These are phyloP conservation scores for Turnera subulata DNA, from an alignment of 345 rosid genomes.

Conservation along the genomic window DNA sequence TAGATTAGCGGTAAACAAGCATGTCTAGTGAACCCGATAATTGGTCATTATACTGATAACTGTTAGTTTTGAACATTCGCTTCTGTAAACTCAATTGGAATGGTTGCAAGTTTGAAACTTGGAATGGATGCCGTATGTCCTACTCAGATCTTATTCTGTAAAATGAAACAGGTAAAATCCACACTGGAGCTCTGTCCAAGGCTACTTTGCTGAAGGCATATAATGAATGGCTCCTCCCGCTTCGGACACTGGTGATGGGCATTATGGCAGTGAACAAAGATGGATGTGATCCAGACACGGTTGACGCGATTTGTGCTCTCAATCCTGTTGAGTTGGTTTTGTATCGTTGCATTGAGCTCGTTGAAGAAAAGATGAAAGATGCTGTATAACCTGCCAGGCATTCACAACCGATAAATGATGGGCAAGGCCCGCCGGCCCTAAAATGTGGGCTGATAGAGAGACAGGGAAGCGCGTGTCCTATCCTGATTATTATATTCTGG, in stretches of 20 bases:
- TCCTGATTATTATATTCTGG: too few species aligned
- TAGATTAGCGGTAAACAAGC: too few species aligned
- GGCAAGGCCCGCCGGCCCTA: too few species aligned
- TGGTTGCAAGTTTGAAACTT: too few species aligned
- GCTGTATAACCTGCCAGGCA: background rate
- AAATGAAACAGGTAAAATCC: constrained; percentile 39
- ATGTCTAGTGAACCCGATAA: too few species aligned
- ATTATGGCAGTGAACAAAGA: constrained; percentile 40
- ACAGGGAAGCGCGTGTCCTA: too few species aligned
- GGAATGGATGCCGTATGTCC: too few species aligned
- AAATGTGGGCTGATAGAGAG: too few species aligned
- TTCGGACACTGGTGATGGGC: constrained; percentile 50
- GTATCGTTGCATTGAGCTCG: constrained; percentile 82
- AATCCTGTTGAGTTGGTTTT: constrained; percentile 69
- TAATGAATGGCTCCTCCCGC: constrained; percentile 85
- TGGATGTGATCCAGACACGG: constrained; percentile 33
- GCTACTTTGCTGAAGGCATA: constrained; percentile 55
- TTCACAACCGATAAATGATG: too few species aligned
- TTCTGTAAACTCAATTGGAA: background rate
- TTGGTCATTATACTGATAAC: too few species aligned
- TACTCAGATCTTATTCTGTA: too few species aligned
- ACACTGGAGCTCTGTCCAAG: constrained; percentile 44
- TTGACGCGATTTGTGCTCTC: constrained; percentile 36
- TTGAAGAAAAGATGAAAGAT: constrained; percentile 54
- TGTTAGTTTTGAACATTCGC: background rate